Evolutionary conservation across 2,329 filamentous ascomycete genomes (phyloP).

Genomic region (Penicillium digitatum): DNA sequence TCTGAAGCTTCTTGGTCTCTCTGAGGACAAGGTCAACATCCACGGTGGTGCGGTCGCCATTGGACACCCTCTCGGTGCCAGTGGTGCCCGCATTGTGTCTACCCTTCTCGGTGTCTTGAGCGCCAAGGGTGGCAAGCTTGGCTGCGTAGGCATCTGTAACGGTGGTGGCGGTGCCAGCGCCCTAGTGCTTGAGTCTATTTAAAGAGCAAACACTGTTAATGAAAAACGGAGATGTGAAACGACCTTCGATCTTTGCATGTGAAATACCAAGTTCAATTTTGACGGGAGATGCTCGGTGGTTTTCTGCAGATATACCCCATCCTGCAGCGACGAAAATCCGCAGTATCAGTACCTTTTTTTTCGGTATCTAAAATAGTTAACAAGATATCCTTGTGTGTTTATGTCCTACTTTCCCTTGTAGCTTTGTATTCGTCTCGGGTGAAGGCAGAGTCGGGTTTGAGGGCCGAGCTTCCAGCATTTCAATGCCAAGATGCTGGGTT

Average conservation of each 20-base stretch:
- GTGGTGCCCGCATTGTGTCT: constrained; percentile 86
- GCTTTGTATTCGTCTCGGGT: not conserved
- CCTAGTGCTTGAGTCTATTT: constrained; percentile 72
- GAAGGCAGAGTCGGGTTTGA: not conserved
- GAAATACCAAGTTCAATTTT: constrained; percentile 6
- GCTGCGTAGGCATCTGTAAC: constrained; percentile 94
- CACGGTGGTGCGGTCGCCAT: constrained; percentile 94
- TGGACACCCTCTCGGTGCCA: constrained; percentile 90
- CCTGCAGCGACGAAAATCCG: not conserved
- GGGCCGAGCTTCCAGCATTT: not conserved
- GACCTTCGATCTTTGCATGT: constrained; percentile 15
- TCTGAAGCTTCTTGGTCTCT: constrained; percentile 80
- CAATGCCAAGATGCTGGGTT: not conserved
- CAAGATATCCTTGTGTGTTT: constrained; percentile 7
- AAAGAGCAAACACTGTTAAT: constrained; percentile 20
- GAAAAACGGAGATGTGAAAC: constrained; percentile 21
- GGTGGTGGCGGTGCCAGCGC: constrained; percentile 94
- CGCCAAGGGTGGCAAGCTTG: constrained; percentile 90
- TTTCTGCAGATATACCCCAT: not conserved
- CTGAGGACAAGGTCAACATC: constrained; percentile 85
- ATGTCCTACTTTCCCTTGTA: not conserved
- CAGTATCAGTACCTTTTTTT: not conserved
- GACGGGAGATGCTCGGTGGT: constrained; percentile 1
- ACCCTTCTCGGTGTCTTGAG: constrained; percentile 84
- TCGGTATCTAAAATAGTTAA: constrained; percentile 5